Percentiles rank a stretch among this genome's conserved stretches.
Conservation (phyloP, 352 stramenopile species). For the Phytophthora megakarya region DNA sequence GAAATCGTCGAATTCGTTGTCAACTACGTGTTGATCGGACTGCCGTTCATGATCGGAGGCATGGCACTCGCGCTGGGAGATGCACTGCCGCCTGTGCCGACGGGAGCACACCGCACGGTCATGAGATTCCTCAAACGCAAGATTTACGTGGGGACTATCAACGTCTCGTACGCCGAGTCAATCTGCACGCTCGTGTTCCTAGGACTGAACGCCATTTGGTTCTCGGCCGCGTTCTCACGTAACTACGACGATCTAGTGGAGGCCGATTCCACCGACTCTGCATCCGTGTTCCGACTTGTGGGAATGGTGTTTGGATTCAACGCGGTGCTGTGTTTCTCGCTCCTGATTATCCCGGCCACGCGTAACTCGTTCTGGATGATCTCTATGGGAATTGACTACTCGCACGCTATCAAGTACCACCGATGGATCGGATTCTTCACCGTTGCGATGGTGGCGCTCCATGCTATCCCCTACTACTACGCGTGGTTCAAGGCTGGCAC, state of each 20-base stretch:
- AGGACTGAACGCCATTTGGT: constrained; percentile 82
- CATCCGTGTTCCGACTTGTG: constrained; percentile 53
- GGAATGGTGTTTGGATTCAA: constrained; percentile 80
- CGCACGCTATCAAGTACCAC: constrained; percentile 88
- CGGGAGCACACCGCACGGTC: constrained; percentile 67
- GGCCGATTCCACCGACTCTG: constrained; percentile 45
- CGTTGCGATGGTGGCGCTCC: constrained; percentile 60
- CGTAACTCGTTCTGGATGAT: constrained; percentile 88
- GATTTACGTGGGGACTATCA: constrained; percentile 68
- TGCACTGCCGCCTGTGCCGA: constrained; percentile 71
- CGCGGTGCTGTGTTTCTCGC: constrained; percentile 66
- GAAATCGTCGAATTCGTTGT: constrained; percentile 79
- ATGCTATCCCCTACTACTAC: constrained; percentile 80
- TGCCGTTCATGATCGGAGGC: constrained; percentile 78
- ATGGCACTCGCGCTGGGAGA: constrained; percentile 67
- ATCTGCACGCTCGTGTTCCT: constrained; percentile 73
- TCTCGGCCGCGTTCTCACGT: constrained; percentile 77
- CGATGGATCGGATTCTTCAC: constrained; percentile 83
- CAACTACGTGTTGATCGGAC: constrained; percentile 69
- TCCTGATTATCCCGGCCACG: constrained; percentile 66
- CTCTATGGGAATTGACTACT: constrained; percentile 85
- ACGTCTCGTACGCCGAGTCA: constrained; percentile 81
- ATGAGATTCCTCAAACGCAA: constrained; percentile 86
- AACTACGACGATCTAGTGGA: constrained; percentile 60
- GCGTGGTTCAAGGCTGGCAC: constrained; percentile 61